Conservation (phyloP, 805 yeast genomes). For the Kuraishia floccosa region DNA sequence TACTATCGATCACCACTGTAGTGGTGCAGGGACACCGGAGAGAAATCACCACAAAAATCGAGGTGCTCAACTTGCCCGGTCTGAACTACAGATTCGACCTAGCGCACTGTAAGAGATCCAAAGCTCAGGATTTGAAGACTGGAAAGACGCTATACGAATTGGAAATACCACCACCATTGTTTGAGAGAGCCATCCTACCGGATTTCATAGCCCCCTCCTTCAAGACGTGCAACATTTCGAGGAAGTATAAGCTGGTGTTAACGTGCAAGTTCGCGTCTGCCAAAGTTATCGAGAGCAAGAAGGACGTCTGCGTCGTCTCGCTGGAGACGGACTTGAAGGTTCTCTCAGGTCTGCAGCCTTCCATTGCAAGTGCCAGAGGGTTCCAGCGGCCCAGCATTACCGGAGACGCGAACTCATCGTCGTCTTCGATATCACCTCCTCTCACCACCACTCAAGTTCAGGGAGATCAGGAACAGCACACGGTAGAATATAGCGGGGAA, state of each 20-base stretch:
- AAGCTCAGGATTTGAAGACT: slow-evolving; percentile 5
- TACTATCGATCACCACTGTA: slow-evolving; percentile 15
- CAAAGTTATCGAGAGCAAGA: slow-evolving; percentile 1
- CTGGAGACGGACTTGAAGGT: slow-evolving; percentile 9
- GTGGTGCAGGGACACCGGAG: slow-evolving; percentile 13
- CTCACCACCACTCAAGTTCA: neutral
- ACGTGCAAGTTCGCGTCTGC: slow-evolving; percentile 17
- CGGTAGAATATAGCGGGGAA: neutral
- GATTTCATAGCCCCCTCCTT: slow-evolving; percentile 41
- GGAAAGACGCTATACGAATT: slow-evolving; percentile 21
- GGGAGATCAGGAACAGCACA: neutral
- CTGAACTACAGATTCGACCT: slow-evolving; percentile 24
- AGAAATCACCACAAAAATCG: slow-evolving; percentile 7
- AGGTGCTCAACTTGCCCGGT: slow-evolving; percentile 10
- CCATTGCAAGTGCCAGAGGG: slow-evolving; percentile 1
- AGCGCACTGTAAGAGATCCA: slow-evolving; percentile 18
- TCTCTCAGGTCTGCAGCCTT: slow-evolving; percentile 12
- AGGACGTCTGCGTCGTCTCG: slow-evolving; percentile 5
- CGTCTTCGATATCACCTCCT: slow-evolving; percentile 1
- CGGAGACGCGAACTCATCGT: slow-evolving; percentile 2
- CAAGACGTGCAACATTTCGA: slow-evolving; percentile 39
- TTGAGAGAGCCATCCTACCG: slow-evolving; percentile 31
- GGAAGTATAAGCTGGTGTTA: slow-evolving; percentile 28
- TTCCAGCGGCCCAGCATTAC: neutral
- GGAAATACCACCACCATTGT: slow-evolving; percentile 29